Percentiles rank a stretch among this genome's conserved stretches.
These are phyloP conservation scores for Kondoa subrosea DNA, from an alignment of 768 basidiomycete genomes.

Conservation along the genomic window DNA sequence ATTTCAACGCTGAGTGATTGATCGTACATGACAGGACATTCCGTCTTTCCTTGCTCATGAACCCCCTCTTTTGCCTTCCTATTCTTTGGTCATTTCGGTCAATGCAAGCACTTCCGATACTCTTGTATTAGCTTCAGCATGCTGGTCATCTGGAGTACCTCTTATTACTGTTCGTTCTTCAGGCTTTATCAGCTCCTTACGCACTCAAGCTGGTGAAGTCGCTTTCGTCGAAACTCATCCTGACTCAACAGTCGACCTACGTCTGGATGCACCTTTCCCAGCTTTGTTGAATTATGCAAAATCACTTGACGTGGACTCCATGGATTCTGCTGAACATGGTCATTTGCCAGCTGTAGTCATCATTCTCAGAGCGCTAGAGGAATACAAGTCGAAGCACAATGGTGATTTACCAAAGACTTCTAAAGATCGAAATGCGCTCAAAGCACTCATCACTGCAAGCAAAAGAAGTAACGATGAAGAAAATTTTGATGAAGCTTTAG, in stretches of 20 bases:
- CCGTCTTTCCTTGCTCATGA: constrained; percentile 42
- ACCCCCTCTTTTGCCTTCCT: constrained; percentile 42
- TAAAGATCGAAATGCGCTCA: constrained; percentile 63
- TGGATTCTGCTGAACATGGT: constrained; percentile 76
- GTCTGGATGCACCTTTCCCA: constrained; percentile 78
- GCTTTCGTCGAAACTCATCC: constrained; percentile 74
- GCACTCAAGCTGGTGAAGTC: constrained; percentile 75
- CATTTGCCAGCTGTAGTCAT: constrained; percentile 84
- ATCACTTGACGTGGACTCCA: constrained; percentile 51
- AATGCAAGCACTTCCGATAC: constrained; percentile 49
- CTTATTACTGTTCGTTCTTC: constrained; percentile 65
- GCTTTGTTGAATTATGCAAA: constrained; percentile 55
- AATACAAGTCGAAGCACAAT: constrained; percentile 66
- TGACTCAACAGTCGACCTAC: constrained; percentile 51
- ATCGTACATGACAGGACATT: constrained; percentile 33
- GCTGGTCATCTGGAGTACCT: constrained; percentile 36
- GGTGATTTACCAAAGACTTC: constrained; percentile 43
- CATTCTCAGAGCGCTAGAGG: constrained; percentile 60
- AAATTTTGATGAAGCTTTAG: constrained; percentile 88
- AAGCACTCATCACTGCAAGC: constrained; percentile 45
- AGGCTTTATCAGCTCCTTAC: constrained; percentile 78
- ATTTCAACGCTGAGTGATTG: background rate
- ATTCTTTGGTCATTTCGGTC: constrained; percentile 67
- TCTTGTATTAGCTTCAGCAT: constrained; percentile 38
- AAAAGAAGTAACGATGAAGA: constrained; percentile 60